phyloP scores from a whole-genome alignment of 495 filamentous ascomycete species.

The Penicillium maclennaniae region DNA sequence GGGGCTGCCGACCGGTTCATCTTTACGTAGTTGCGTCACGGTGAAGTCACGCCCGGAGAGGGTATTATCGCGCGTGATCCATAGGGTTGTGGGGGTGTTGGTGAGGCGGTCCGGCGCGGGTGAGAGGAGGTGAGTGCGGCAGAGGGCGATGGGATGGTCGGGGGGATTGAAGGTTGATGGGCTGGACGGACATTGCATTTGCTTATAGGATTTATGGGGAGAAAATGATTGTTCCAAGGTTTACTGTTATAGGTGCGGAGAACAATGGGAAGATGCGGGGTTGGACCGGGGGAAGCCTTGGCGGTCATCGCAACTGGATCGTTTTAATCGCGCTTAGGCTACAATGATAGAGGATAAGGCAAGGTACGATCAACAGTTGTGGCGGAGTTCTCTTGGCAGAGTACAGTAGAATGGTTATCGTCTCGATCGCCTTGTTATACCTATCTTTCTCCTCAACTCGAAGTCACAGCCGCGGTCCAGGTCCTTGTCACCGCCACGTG shows the following conservation, averaged over 20 bases:
- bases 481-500: too few relatives aligned
- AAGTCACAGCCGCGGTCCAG: too few relatives aligned
- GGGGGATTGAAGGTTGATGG: conserved; percentile 14
- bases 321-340: background rate
- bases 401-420: background rate
- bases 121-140: conserved; percentile 23
- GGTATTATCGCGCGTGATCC: conserved; percentile 16
- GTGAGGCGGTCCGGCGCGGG: conserved; percentile 24
- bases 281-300: background rate
- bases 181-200: conserved; percentile 7
- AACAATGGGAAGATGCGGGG: background rate
- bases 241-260: background rate
- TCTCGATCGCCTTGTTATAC: too few relatives aligned
- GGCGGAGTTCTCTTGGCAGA: background rate
- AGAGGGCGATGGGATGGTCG: conserved; percentile 23
- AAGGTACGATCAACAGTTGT: background rate
- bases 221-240: background rate
- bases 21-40: conserved; percentile 15
- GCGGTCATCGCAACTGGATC: background rate
- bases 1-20: conserved; percentile 18
- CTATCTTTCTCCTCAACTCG: too few relatives aligned
- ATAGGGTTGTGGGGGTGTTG: conserved; percentile 25
- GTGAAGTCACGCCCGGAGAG: conserved; percentile 13
- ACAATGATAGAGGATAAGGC: background rate
- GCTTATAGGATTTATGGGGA: background rate